Conservation (phyloP, 2,329 filamentous ascomycete species). For the Albifimbria verrucaria region DNA sequence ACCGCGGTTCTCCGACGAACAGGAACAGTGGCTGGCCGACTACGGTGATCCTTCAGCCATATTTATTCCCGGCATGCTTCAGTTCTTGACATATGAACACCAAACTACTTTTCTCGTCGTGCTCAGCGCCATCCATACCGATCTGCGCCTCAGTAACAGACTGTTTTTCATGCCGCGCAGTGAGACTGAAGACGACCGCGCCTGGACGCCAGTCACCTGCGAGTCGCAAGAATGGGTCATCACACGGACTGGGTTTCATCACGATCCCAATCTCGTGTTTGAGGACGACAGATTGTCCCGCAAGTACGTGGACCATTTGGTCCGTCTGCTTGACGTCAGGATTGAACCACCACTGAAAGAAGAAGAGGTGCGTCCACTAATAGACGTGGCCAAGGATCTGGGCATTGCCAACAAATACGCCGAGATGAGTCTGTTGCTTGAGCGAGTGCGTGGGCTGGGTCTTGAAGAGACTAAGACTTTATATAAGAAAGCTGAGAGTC, state of each 20-base stretch:
- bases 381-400: background rate
- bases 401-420: background rate
- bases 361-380: background rate
- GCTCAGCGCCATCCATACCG: background rate
- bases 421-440: background rate
- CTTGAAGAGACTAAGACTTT: too few species aligned
- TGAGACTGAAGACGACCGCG: background rate
- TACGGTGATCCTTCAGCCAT: background rate
- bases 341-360: background rate
- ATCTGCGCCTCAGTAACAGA: background rate
- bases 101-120: background rate
- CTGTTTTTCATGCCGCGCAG: background rate
- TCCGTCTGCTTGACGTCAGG: background rate
- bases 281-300: background rate
- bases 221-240: background rate
- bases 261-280: background rate
- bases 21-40: background rate
- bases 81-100: background rate
- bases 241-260: background rate
- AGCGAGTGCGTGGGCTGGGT: background rate
- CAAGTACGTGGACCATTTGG: background rate
- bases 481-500: too few species aligned
- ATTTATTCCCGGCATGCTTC: background rate
- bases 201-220: background rate
- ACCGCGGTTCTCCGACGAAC: background rate